Evolutionary conservation across 805 yeast genomes (phyloP).

Genomic region (Lipomyces japonicus): DNA sequence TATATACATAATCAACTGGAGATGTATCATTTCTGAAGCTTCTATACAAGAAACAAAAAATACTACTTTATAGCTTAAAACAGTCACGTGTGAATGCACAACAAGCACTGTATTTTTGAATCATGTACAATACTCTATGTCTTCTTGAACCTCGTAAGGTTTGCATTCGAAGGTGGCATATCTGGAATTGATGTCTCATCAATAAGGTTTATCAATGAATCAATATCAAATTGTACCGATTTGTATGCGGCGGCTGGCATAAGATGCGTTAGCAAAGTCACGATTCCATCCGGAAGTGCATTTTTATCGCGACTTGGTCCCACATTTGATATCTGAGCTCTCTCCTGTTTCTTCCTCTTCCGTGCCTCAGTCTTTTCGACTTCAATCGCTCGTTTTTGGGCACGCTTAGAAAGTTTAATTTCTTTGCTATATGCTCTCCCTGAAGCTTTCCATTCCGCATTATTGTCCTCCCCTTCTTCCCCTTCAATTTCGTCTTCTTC

Average conservation of each 20-base stretch:
- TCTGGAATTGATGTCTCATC: conserved; percentile 32
- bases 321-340: not conserved
- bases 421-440: not conserved
- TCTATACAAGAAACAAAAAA: not conserved
- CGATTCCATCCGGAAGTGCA: conserved; percentile 32
- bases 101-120: not conserved
- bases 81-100: not conserved
- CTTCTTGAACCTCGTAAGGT: conserved; percentile 14
- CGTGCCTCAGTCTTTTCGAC: conserved; percentile 5
- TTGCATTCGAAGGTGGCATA: conserved; percentile 21
- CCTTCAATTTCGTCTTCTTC: not conserved
- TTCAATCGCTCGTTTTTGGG: conserved; percentile 7
- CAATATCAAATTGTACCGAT: conserved; percentile 53
- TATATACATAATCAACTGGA: no score
- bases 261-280: conserved; percentile 51
- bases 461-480: conserved; percentile 13
- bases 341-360: conserved; percentile 10
- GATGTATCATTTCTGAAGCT: not conserved
- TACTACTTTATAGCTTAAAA: not conserved
- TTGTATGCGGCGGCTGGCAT: conserved; percentile 59
- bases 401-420: not conserved
- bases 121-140: not conserved
- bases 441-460: not conserved
- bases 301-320: conserved; percentile 6
- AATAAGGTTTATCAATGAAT: conserved; percentile 45